Conservation (phyloP, 2,329 filamentous ascomycete species). For the Aspergillus melleus region DNA sequence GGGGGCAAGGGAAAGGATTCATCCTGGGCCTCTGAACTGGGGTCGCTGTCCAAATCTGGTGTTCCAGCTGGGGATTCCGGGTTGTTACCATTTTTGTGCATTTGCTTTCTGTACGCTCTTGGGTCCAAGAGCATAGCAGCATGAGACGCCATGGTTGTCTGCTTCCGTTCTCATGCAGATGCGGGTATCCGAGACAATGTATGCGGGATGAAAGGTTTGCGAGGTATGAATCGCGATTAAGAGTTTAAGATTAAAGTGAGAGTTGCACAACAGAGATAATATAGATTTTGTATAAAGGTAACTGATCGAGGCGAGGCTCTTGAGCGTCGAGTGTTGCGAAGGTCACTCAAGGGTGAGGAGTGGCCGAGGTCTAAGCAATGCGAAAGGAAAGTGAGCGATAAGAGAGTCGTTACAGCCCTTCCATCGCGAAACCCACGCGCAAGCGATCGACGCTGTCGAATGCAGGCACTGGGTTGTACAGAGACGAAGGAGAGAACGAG, state of each 20-base stretch:
- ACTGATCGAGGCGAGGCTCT: not conserved
- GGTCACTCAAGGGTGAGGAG: not conserved
- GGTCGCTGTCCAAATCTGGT: conserved; percentile 11
- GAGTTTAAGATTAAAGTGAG: not conserved
- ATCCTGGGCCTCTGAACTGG: conserved; percentile 4
- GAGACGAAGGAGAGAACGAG: not conserved
- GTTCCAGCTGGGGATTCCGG: conserved; percentile 9
- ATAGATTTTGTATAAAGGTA: not conserved
- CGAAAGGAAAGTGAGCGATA: not conserved
- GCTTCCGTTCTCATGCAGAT: conserved; percentile 3
- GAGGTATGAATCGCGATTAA: not conserved
- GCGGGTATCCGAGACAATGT: conserved; percentile 15
- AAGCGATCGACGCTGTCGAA: not conserved
- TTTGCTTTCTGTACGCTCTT: conserved; percentile 40
- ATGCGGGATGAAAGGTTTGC: not conserved
- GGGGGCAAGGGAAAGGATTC: conserved; percentile 12
- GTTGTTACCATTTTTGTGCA: conserved; percentile 36
- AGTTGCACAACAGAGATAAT: not conserved
- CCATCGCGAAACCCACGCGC: conserved; percentile 2
- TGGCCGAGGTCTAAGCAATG: not conserved
- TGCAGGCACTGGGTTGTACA: not conserved
- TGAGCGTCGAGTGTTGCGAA: not conserved
- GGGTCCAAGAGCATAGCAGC: conserved; percentile 47
- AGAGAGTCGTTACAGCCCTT: conserved; percentile 1
- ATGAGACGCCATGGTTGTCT: conserved; percentile 37